Conservation (phyloP, 495 filamentous ascomycete genomes). For the Podospora didyma region DNA sequence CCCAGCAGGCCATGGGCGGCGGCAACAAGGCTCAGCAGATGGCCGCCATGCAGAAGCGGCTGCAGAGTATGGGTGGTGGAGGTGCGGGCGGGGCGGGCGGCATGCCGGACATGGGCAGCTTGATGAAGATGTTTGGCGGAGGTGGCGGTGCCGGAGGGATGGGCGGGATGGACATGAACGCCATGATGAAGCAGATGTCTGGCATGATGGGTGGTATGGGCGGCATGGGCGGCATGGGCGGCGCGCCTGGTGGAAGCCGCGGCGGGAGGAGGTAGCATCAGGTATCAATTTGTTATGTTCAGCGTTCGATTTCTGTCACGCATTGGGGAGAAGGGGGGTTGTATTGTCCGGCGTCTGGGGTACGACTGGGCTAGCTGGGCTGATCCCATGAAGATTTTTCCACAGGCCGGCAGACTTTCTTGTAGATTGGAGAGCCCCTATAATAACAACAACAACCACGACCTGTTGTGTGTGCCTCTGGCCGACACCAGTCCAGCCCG, state of each 20-base stretch:
- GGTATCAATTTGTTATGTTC: neutral
- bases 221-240: too few relatives aligned
- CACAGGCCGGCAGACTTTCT: neutral
- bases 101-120: constrained; percentile 74
- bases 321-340: neutral
- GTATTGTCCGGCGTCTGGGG: constrained; percentile 16
- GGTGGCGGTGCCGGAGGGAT: constrained; percentile 49
- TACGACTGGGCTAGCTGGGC: neutral
- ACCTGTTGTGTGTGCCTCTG: too few relatives aligned
- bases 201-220: constrained; percentile 48
- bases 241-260: constrained; percentile 23
- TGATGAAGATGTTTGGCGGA: constrained; percentile 83
- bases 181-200: constrained; percentile 84
- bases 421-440: neutral
- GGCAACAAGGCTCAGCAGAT: constrained; percentile 86
- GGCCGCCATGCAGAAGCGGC: constrained; percentile 93
- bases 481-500: too few relatives aligned
- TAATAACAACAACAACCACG: neutral
- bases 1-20: constrained; percentile 85
- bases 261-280: constrained; percentile 8
- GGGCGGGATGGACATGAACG: constrained; percentile 74
- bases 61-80: constrained; percentile 87
- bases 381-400: neutral
- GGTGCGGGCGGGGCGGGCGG: constrained; percentile 41
- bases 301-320: neutral